A percentile compares a stretch with the other conserved stretches of the same genome.
These are phyloP conservation scores for Claviceps arundinis DNA, from an alignment of 2,329 filamentous ascomycete genomes.

Conservation along the genomic window DNA sequence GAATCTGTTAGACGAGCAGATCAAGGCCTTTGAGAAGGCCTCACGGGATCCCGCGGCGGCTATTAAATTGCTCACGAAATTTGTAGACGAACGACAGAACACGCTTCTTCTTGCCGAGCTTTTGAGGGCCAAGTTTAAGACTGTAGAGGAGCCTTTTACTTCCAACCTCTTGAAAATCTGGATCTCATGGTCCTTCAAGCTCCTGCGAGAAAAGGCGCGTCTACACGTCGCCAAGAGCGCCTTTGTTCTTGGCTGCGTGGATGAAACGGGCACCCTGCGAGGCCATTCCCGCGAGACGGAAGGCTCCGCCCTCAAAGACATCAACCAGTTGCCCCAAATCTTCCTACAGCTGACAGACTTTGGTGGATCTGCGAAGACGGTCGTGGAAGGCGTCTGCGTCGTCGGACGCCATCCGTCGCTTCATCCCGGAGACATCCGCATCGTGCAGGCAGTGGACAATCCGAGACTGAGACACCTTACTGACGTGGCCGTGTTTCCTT, in stretches of 20 bases:
- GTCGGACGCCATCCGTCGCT: constrained; percentile 87
- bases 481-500: constrained; percentile 79
- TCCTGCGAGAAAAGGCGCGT: constrained; percentile 83
- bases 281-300: constrained; percentile 50
- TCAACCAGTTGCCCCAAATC: constrained; percentile 60
- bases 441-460: constrained; percentile 72
- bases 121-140: constrained; percentile 69
- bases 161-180: constrained; percentile 69
- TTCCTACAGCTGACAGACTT: constrained; percentile 68
- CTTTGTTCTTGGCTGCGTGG: constrained; percentile 76
- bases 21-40: constrained; percentile 54
- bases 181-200: constrained; percentile 79
- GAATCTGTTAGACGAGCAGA: constrained; percentile 51
- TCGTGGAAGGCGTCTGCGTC: constrained; percentile 67
- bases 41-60: constrained; percentile 54
- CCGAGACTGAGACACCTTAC: constrained; percentile 61
- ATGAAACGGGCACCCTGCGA: constrained; percentile 64
- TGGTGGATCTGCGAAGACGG: constrained; percentile 35
- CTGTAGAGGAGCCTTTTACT: constrained; percentile 62
- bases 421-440: constrained; percentile 80
- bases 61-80: constrained; percentile 53
- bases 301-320: constrained; percentile 26
- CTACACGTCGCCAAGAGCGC: constrained; percentile 73
- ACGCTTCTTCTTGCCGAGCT: constrained; percentile 64
- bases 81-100: constrained; percentile 74